Base-by-base conservation (phyloP, 163 green algal species). In the Chlamydomonas reinhardtii region DNA sequence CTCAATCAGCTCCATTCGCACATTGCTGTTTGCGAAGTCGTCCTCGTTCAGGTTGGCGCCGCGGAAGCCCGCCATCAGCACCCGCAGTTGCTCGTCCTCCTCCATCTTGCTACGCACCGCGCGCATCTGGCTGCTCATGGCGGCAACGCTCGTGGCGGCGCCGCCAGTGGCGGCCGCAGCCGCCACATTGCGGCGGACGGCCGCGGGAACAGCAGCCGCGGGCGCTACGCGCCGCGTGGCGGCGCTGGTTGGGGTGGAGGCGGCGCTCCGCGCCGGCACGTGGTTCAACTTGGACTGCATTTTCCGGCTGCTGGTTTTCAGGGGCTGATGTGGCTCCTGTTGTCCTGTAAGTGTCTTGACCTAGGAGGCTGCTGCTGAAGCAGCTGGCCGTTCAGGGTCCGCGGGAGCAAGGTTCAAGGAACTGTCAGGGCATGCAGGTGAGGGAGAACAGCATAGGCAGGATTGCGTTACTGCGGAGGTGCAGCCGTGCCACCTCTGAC, bases 1-100 rank as follows among this genome's bases (percentile, higher is more conserved):
- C 31, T 97, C 93, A 43, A 98, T 92, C 62, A 98, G 89, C 70
- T 92, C 92, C 96, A 98, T 98, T 34, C 91, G 76, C 17, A 97
- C 93, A 32, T 91, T 89, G 14, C 64, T 65, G 59, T 84, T 87
- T 4, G 96, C 97, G 93, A 99, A 99, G 88, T 99, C 96, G 8
- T 77, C 88, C 62, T 98, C 93, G 72, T 96, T 91, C 20, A 99
- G 90, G 91, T 99, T 99, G 35, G 75, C 84, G 56, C 96, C 96
- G 2, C 97, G 90, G 61, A 99, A 92, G 31, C 96, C 96, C 8
- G 92, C 91, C 97, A 99, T 99, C 31, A 99, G 90, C 35, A 93
- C 91, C 5, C 73, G 87, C 54, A 98, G 86, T 77, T 97, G 90
- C 87, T 97, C 94, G 90, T 98, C 91, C 88, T 97, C 92, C 82